Percentiles rank a stretch among this genome's conserved stretches.
Conservation (phyloP, 2,329 filamentous ascomycete species). For the Pseudocercospora fuligena region DNA sequence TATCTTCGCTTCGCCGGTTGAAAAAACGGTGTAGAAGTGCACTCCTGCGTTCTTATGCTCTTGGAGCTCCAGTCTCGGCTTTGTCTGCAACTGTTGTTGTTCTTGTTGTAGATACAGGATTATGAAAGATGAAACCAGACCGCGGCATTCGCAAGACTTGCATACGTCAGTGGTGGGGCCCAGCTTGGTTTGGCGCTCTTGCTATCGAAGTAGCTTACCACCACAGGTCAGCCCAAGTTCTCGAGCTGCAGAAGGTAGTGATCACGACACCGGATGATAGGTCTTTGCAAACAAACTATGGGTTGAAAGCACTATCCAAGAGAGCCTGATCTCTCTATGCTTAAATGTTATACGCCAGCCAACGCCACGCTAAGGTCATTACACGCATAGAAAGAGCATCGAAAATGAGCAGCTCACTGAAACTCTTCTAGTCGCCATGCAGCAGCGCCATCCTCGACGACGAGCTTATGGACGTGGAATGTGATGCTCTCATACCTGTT, state of each 20-base stretch:
- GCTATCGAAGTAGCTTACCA: not conserved
- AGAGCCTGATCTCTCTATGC: not conserved
- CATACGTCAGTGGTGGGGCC: slow-evolving; percentile 2
- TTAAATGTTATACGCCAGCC: not conserved
- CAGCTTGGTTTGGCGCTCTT: not conserved
- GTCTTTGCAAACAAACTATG: not conserved
- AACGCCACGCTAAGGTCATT: not conserved
- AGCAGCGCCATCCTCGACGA: slow-evolving; percentile 67
- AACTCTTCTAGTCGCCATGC: slow-evolving; percentile 56
- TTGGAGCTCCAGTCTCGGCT: not conserved
- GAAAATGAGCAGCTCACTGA: not conserved
- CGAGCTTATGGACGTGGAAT: slow-evolving; percentile 55
- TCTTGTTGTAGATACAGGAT: not conserved
- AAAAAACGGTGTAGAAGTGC: too few relatives aligned
- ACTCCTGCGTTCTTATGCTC: not conserved
- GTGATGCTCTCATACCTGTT: slow-evolving; percentile 46
- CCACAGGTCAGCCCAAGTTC: not conserved
- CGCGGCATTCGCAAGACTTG: not conserved
- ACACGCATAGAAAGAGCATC: not conserved
- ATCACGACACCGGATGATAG: not conserved
- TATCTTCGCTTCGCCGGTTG: too few relatives aligned
- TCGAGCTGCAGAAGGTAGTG: not conserved
- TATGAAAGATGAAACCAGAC: not conserved
- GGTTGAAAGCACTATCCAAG: not conserved
- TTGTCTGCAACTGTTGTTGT: not conserved